Evolutionary conservation across 768 basidiomycete genomes (phyloP).

Genomic region (Termitomyces sp.): DNA sequence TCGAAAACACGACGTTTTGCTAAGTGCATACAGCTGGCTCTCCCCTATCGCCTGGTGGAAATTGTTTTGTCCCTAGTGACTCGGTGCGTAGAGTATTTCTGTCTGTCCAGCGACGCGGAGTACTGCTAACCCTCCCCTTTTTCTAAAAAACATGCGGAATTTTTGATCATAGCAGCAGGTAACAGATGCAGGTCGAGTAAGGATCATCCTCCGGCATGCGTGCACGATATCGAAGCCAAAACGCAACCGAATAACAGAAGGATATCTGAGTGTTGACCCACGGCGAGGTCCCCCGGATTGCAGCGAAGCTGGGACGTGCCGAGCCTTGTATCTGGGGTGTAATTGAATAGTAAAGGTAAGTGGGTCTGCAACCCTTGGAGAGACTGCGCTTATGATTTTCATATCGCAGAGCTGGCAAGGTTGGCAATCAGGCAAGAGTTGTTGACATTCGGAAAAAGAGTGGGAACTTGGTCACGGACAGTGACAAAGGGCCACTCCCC

Average conservation of each 20-base stretch:
- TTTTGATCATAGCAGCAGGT: background rate
- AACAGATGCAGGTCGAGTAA: background rate
- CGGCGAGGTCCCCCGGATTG: background rate
- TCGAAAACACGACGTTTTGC: background rate
- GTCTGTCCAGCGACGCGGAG: background rate
- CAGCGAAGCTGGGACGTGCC: background rate
- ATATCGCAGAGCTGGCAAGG: background rate
- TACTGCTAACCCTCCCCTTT: background rate
- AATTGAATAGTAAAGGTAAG: background rate
- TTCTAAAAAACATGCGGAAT: background rate
- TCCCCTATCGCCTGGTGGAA: background rate
- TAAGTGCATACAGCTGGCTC: no score
- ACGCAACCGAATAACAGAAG: background rate
- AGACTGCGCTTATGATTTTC: background rate
- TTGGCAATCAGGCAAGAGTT: background rate
- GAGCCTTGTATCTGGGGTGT: no score
- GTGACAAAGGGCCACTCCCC: background rate
- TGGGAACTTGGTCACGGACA: background rate
- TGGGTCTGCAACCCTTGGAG: background rate
- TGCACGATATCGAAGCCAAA: background rate
- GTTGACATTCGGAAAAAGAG: background rate
- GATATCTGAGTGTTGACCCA: background rate
- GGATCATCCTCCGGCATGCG: background rate
- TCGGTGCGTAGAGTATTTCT: background rate
- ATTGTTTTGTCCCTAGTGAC: background rate